Percentiles rank a stretch among this genome's conserved stretches.
Conservation (phyloP, 78 protist genomes). For the Dictyostelium purpureum region DNA sequence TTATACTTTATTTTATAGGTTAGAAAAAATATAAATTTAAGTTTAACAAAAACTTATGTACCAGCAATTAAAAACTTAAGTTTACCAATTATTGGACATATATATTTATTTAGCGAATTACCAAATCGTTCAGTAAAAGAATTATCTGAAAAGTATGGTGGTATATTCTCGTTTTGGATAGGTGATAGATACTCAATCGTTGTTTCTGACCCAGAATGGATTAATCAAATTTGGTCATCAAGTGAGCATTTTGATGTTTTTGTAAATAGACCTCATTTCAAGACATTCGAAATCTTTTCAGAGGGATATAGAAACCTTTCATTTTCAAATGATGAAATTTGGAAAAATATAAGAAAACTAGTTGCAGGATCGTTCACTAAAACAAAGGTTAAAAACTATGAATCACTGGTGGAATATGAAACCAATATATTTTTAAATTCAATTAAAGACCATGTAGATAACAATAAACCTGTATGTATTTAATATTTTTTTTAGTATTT, state of each 20-base stretch:
- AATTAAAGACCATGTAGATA: constrained; percentile 4
- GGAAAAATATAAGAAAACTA: constrained; percentile 1
- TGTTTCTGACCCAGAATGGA: not conserved
- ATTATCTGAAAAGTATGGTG: constrained; percentile 29
- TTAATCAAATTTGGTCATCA: not conserved
- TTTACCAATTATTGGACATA: constrained; percentile 41
- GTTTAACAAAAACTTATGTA: not conserved
- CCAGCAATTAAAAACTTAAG: not conserved
- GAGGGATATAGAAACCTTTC: constrained; percentile 7
- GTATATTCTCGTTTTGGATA: constrained; percentile 21
- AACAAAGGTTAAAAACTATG: constrained; percentile 20
- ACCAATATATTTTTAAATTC: not conserved
- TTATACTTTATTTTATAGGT: not conserved
- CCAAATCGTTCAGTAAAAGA: not conserved
- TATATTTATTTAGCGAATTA: constrained; percentile 25
- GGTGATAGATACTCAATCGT: constrained; percentile 31
- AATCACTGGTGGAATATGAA: constrained; percentile 4
- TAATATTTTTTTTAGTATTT: not conserved
- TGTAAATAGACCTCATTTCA: constrained; percentile 8
- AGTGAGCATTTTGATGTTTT: constrained; percentile 17
- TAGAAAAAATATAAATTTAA: not conserved
- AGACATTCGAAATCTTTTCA: not conserved
- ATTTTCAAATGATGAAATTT: constrained; percentile 1
- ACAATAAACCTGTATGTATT: constrained; percentile 34
- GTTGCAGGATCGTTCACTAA: constrained; percentile 25